Conservation (phyloP, 306 rosid species). For the Vigna mungo region DNA sequence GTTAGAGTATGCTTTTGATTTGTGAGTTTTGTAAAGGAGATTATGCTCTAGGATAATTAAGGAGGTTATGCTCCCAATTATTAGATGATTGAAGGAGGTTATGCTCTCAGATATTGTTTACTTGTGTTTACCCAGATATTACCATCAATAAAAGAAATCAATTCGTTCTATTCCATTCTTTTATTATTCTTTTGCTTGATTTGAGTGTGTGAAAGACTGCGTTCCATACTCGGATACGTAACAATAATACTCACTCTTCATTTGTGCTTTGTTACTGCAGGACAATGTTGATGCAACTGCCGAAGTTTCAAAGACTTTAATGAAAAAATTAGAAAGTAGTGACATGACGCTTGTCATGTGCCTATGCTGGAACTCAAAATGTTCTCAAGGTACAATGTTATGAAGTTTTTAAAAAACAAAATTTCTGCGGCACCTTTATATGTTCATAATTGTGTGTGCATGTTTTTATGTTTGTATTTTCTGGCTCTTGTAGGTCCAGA, state of each 20-base stretch:
- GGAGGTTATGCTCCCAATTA: too few species aligned
- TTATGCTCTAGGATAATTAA: too few species aligned
- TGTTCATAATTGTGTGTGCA: conserved; percentile 39
- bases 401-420: background rate
- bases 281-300: conserved; percentile 97
- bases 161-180: too few species aligned
- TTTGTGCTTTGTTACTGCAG: conserved; percentile 54
- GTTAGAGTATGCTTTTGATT: too few species aligned
- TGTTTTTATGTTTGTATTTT: conserved; percentile 36
- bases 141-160: too few species aligned
- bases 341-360: conserved; percentile 97
- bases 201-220: too few species aligned
- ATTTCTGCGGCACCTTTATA: conserved; percentile 22
- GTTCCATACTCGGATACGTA: too few species aligned
- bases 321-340: conserved; percentile 90
- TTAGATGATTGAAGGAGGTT: too few species aligned
- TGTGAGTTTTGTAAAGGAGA: too few species aligned
- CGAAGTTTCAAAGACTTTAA: conserved; percentile 93
- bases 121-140: too few species aligned
- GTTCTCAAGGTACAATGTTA: conserved; percentile 74
- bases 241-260: conserved; percentile 32
- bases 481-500: conserved; percentile 72
- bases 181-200: too few species aligned
- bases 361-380: conserved; percentile 99
- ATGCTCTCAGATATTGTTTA: too few species aligned